Conservation (phyloP, 139 green algal species). For the Closterium sp. region DNA sequence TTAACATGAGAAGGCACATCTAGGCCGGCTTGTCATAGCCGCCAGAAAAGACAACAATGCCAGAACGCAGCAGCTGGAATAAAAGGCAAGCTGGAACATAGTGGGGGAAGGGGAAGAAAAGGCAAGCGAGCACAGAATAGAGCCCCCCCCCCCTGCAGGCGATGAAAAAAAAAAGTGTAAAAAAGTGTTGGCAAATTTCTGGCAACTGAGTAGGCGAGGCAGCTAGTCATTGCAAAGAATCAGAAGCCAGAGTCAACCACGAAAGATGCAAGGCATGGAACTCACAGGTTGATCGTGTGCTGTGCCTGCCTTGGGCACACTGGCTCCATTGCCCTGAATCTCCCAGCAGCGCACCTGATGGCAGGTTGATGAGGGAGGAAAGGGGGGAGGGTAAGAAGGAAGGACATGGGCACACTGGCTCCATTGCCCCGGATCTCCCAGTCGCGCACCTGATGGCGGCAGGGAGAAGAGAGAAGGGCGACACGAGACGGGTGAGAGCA, state of each 20-base stretch:
- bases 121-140: no score
- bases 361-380: no score
- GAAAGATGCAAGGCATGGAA: not conserved
- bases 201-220: no score
- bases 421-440: constrained; percentile 71
- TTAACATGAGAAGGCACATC: not conserved
- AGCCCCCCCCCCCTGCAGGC: no score
- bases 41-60: no score
- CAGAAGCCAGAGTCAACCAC: no score
- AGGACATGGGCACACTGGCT: constrained; percentile 43
- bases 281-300: constrained; percentile 56
- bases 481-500: not conserved
- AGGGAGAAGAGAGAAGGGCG: not conserved
- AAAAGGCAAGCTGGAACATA: not conserved
- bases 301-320: constrained; percentile 71
- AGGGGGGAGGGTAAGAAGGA: no score
- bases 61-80: not conserved
- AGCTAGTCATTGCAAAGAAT: no score
- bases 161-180: no score
- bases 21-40: not conserved
- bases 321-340: constrained; percentile 64
- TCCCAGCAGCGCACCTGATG: constrained; percentile 74
- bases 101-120: not conserved
- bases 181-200: no score
- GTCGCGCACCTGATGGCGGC: constrained; percentile 63